Evolutionary conservation across 2,329 filamentous ascomycete species (phyloP).

Genomic region (Alternaria sp.): DNA sequence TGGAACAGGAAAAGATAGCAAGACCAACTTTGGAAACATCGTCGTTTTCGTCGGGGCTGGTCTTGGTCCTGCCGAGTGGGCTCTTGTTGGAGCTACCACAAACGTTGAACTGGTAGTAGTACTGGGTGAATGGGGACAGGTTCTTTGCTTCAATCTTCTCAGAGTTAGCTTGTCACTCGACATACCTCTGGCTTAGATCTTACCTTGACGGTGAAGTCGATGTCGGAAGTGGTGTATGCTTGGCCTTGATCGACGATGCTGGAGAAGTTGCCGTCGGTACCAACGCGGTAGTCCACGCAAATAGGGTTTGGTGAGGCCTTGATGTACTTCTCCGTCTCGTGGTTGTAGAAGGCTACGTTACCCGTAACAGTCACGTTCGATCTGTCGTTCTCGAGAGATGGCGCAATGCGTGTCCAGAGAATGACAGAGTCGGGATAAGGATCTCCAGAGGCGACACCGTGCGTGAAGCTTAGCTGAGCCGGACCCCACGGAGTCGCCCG

Average conservation of each 20-base stretch:
- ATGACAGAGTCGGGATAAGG: slow-evolving; percentile 52
- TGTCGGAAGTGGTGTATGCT: slow-evolving; percentile 73
- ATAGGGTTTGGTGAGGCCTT: slow-evolving; percentile 64
- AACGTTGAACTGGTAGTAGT: slow-evolving; percentile 74
- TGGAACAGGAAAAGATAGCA: slow-evolving; percentile 74
- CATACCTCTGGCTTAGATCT: neutral
- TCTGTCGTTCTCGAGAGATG: slow-evolving; percentile 48
- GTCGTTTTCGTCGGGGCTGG: slow-evolving; percentile 64
- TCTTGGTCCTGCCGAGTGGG: slow-evolving; percentile 72
- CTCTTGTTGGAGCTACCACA: slow-evolving; percentile 68
- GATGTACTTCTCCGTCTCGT: slow-evolving; percentile 61
- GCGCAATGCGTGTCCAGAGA: slow-evolving; percentile 45
- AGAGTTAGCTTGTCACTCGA: slow-evolving; percentile 15
- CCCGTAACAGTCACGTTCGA: slow-evolving; percentile 62
- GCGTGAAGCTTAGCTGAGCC: slow-evolving; percentile 41
- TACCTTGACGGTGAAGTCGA: slow-evolving; percentile 78
- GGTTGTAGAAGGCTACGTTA: slow-evolving; percentile 58
- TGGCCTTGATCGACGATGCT: slow-evolving; percentile 62
- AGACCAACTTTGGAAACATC: slow-evolving; percentile 64
- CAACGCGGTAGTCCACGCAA: slow-evolving; percentile 71
- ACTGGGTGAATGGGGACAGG: slow-evolving; percentile 67
- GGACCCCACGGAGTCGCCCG: slow-evolving; percentile 46
- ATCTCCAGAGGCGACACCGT: slow-evolving; percentile 57
- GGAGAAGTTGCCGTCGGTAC: slow-evolving; percentile 55
- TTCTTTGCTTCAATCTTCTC: slow-evolving; percentile 67